Base-by-base conservation (phyloP, 2,329 filamentous ascomycete species). In the Apiospora phragmitis region DNA sequence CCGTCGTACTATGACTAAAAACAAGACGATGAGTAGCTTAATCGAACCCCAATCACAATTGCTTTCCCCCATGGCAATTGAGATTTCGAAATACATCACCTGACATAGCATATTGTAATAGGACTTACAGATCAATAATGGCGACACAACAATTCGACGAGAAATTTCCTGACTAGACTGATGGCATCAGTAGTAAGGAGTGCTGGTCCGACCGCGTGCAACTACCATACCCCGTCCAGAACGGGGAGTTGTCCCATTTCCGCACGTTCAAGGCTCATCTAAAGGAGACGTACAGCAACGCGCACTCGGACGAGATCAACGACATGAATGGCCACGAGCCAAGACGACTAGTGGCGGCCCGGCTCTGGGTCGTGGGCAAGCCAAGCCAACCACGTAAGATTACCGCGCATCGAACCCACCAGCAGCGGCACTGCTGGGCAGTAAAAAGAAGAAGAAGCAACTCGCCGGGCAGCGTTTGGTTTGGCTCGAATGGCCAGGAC, bases 361-460 rank as follows among this genome's bases (percentile, higher is more conserved):
- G 29, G 32, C 55, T 21, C 18, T 62, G 29, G 55, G 18, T 38
- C 29, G 55, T 62, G 55, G 55, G 32, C 18, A 32, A n/a, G 55
- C 55, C 55, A 62, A 62, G 55, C 55, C n/a, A 38, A 24, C 51
- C 51, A 59, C 51, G 35, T 35, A 59, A 59, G 51, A 59, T 59
- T 59, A 16, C 32, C 18, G 55, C n/a, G 29, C 55, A 62, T 38
- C 16, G 18, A 59, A 59, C 29, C 51, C 51, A 59, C 51, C 29
- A 59, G 29, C 49, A 9, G 29, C 8, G 35, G 29, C 8, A 59
- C 29, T 29, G 16, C 51, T n/a, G 51, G 29, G 6, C 29, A 32
- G 26, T 16, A 21, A 55, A 29, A 32, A 18, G 12, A 16, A 32
- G 26, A 32, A 55, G 51, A 32, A 35, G 12, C 47, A 51, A 51